Evolutionary conservation across 83 land plant species (phyloP), one percentile per base, ranked within the genome.

Genomic region (Diphasiastrum complanatum): DNA sequence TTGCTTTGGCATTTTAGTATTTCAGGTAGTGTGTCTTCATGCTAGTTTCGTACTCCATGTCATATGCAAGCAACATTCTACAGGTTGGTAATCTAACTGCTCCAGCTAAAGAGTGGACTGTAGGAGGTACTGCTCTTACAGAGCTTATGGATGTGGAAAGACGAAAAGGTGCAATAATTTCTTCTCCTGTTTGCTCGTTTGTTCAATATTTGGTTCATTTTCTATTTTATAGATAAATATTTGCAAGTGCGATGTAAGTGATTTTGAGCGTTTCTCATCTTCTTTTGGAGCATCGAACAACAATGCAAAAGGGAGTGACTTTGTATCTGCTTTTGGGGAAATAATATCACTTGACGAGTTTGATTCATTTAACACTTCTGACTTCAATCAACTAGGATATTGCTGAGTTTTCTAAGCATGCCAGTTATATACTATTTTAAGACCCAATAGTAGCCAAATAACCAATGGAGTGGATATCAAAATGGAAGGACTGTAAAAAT

Each of bases 81-180:
- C 74, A 89, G 96, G 96, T 85, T 20, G 85, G 83, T 1, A 93
- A 93, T 53, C 72, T 93, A 61, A 68, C 73, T 61, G 85, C 96
- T 11, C 88, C 95, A 33, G 74, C 85, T 6, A 80, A 75, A 28
- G 83, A 89, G 29, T 93, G 98, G 98, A 85, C 86, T 46, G 99
- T 85, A 63, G 86, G 99, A 51, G 99, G 99, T 19, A 93, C 99
- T 59, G 96, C 96, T 10, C 72, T 93, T 62, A 93, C 99, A 11
- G 65, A 85, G 47, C 73, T 93, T 45, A 93, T 93, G 96, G 99
- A 93, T 71, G 96, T 93, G 16, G 99, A 89, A 66, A 81, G 99
- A 69, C 78, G 99, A 48, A 86, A 83, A 66, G 99, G 99, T 84
- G 69, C 19, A 38, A 5, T 5, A 3, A n/a, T 55, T 5, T 22